A percentile compares a stretch with the other conserved stretches of the same genome.
These are phyloP conservation scores for Cyclocybe aegerita DNA, from an alignment of 768 basidiomycete species.

Conservation along the genomic window DNA sequence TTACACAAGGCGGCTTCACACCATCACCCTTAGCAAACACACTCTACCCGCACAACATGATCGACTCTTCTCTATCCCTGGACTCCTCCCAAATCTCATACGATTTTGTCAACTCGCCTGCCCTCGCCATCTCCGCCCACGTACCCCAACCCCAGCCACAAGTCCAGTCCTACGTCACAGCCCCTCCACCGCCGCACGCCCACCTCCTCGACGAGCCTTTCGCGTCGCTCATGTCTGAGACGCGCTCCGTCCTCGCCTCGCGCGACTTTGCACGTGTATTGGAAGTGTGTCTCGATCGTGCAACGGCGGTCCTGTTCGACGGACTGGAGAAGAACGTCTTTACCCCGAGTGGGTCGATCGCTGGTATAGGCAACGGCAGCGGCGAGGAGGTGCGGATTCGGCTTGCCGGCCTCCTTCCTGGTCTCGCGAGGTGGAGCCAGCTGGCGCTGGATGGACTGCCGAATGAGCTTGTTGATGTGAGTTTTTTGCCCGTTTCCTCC, in stretches of 20 bases:
- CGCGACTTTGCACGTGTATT: conserved; percentile 72
- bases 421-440: conserved; percentile 76
- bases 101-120: conserved; percentile 27
- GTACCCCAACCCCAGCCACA: conserved; percentile 1
- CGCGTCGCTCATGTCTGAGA: conserved; percentile 65
- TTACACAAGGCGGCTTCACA: conserved; percentile 60
- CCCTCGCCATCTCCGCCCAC: conserved; percentile 11
- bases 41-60: conserved; percentile 6
- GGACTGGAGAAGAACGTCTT: conserved; percentile 70
- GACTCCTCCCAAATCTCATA: conserved; percentile 30
- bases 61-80: conserved; percentile 22
- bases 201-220: conserved; percentile 51
- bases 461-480: conserved; percentile 82
- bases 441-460: conserved; percentile 65
- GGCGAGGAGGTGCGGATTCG: conserved; percentile 54
- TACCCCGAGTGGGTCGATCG: conserved; percentile 11
- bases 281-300: conserved; percentile 69
- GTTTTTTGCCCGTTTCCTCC: conserved; percentile 26
- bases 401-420: conserved; percentile 80
- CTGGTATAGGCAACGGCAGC: conserved; percentile 9
- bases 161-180: conserved; percentile 7
- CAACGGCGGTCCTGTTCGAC: conserved; percentile 61
- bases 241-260: conserved; percentile 58
- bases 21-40: conserved; percentile 9
- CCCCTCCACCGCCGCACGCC: conserved; percentile 20